Evolutionary conservation across 2,329 filamentous ascomycete species (phyloP).

Genomic region (Fusarium virguliforme): DNA sequence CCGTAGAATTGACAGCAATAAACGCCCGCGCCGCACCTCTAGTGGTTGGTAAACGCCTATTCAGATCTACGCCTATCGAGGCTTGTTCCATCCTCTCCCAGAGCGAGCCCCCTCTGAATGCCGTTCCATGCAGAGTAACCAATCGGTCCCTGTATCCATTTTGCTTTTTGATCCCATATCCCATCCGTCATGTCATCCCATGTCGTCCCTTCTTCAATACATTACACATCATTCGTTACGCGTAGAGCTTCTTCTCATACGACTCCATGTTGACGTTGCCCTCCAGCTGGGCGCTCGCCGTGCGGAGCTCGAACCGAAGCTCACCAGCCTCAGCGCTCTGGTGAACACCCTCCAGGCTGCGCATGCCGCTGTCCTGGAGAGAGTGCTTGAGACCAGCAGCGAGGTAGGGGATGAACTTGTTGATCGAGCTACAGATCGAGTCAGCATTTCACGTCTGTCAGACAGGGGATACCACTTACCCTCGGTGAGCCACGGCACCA

Average conservation of each 20-base stretch:
- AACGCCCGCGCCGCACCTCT: conserved; percentile 51
- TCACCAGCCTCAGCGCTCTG: conserved; percentile 80
- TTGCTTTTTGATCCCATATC: conserved; percentile 21
- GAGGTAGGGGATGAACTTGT: conserved; percentile 96
- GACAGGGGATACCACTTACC: conserved; percentile 58
- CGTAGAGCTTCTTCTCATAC: conserved; percentile 99
- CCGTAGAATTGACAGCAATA: conserved; percentile 39
- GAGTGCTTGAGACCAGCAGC: conserved; percentile 97
- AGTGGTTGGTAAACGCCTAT: conserved; percentile 52
- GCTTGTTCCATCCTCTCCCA: conserved; percentile 41
- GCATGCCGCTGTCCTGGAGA: conserved; percentile 93
- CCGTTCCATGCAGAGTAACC: conserved; percentile 29
- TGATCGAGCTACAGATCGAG: conserved; percentile 76
- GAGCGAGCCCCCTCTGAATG: conserved; percentile 30
- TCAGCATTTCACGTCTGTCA: conserved; percentile 51
- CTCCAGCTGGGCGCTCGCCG: conserved; percentile 94
- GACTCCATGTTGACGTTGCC: conserved; percentile 98
- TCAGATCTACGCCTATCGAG: conserved; percentile 50
- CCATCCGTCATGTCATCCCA: conserved; percentile 43
- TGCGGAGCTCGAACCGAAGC: conserved; percentile 94
- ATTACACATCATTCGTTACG: conserved; percentile 68
- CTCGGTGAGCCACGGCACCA: conserved; percentile 85
- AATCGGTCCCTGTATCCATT: conserved; percentile 12
- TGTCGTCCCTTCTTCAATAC: conserved; percentile 40
- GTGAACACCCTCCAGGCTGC: conserved; percentile 84